Evolutionary conservation across 495 filamentous ascomycete species (phyloP), one percentile per base, ranked within the genome.

Genomic region (Cryomyces minteri): DNA sequence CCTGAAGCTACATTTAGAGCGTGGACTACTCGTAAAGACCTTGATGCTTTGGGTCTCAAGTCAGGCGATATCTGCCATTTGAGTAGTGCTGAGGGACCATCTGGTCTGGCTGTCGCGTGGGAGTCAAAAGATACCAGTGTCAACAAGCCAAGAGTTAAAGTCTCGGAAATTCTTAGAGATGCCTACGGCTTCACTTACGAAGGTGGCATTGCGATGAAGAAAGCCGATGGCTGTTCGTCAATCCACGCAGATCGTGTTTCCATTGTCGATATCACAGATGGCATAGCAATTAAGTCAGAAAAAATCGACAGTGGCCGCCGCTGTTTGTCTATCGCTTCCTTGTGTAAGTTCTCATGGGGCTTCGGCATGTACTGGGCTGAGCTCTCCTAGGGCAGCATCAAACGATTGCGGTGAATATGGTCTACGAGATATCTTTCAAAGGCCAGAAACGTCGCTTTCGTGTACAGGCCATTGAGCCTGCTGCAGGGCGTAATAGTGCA

Each of bases 21-120:
- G 40, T 74, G 81, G 52, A 64, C 88, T 14, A 74, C 74, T n/a
- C 67, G 70, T 36, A 72, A 79, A 9, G 72, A 72, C 28, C 62
- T 88, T 7, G 67, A 75, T 40, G 58, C 66, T 31, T 63, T 83
- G 6, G 71, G 71, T 46, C 63, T 84, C 28, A 66, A 70, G 40
- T 62, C 71, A 31, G 82, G 78, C 33, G 71, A 79, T 50, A 48
- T 37, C 34, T 37, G 34, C 34, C 12, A 7, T 37, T 7, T 37
- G 7, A 7, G 12, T 37, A 7, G 34, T 37, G 34, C 7, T 37
- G 34, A 37, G 12, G 34, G n/a, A n/a, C n/a, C n/a, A 10, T 14
- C 12, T 38, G 34, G 34, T 38, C 9, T 38, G 9, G 34, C 9
- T 10, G 3, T 38, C 3, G 34, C 34, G 9, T 38, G 34, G 34